These are phyloP conservation scores for Phytophthora constricta DNA, from an alignment of 352 stramenopile genomes.

Conservation along the genomic window DNA sequence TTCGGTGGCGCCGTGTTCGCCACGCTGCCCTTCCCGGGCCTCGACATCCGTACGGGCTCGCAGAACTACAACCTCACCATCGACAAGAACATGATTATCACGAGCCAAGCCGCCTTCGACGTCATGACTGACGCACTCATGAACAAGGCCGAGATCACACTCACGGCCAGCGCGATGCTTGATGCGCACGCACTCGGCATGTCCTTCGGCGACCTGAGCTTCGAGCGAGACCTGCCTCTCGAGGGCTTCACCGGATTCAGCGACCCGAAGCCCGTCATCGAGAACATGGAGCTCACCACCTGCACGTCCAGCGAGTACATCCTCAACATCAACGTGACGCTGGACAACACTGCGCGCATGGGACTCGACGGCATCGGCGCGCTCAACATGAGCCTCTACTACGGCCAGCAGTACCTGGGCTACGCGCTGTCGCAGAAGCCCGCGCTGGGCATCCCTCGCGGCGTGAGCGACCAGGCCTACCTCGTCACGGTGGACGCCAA, in stretches of 20 bases:
- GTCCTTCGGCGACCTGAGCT: conserved; percentile 50
- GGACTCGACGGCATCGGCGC: conserved; percentile 60
- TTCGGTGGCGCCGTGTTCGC: conserved; percentile 53
- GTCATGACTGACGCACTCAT: conserved; percentile 47
- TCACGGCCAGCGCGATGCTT: conserved; percentile 43
- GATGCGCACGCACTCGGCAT: conserved; percentile 50
- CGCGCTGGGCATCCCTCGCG: conserved; percentile 55
- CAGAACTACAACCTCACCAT: conserved; percentile 62
- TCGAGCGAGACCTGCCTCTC: conserved; percentile 55
- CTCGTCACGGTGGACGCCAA: conserved; percentile 47
- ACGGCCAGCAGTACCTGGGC: conserved; percentile 62
- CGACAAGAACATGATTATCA: conserved; percentile 40
- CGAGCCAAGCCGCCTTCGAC: conserved; percentile 49
- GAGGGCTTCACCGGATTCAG: conserved; percentile 59
- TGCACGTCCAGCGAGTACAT: conserved; percentile 41
- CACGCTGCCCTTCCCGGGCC: conserved; percentile 47
- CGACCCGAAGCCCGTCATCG: conserved; percentile 48
- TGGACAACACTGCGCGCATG: conserved; percentile 56
- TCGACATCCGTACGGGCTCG: conserved; percentile 46
- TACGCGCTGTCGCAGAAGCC: conserved; percentile 56
- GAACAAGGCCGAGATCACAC: conserved; percentile 41
- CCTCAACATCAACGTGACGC: conserved; percentile 60
- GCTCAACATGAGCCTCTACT: conserved; percentile 78
- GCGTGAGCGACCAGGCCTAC: conserved; percentile 50
- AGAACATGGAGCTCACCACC: conserved; percentile 54